Evolutionary conservation across 2,329 filamentous ascomycete species (phyloP).

Genomic region (Hirsutella thompsonii): DNA sequence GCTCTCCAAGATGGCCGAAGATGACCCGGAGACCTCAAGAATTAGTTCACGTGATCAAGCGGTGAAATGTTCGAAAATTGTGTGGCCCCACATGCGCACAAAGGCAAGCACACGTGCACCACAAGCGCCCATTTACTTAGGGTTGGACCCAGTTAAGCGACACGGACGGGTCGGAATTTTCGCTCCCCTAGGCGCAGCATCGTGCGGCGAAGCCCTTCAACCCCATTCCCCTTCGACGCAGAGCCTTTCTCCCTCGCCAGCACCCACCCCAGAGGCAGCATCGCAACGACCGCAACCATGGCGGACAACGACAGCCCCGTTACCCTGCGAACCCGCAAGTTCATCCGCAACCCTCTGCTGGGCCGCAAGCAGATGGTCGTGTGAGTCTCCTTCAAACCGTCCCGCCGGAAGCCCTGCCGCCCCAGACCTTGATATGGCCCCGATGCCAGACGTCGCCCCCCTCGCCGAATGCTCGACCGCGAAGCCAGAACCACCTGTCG

Average conservation of each 20-base stretch:
- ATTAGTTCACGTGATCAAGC: background rate
- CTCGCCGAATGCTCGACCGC: background rate
- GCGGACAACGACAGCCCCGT: constrained; percentile 68
- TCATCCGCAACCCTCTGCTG: constrained; percentile 99
- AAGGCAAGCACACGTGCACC: background rate
- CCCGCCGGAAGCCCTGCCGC: constrained; percentile 1
- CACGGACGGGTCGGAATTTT: constrained; percentile 22
- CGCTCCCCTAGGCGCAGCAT: constrained; percentile 9
- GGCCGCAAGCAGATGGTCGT: constrained; percentile 99
- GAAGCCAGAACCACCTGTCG: too few species aligned
- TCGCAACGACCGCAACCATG: constrained; percentile 57
- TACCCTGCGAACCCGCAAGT: constrained; percentile 96
- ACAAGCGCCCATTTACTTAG: background rate
- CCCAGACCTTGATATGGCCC: background rate
- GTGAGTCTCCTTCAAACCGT: constrained; percentile 54
- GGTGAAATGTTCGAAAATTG: background rate
- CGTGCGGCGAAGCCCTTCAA: background rate
- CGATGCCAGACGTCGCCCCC: background rate
- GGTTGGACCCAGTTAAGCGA: constrained; percentile 19
- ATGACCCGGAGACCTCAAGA: too few species aligned
- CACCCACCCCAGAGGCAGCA: constrained; percentile 18
- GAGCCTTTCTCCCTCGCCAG: constrained; percentile 17
- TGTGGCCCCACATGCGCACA: background rate
- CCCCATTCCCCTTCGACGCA: constrained; percentile 15
- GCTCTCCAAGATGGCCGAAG: too few species aligned